Percentiles rank a stretch among this genome's conserved stretches.
Conservation (phyloP, 208 protist species). For the Crithidia sp. region DNA sequence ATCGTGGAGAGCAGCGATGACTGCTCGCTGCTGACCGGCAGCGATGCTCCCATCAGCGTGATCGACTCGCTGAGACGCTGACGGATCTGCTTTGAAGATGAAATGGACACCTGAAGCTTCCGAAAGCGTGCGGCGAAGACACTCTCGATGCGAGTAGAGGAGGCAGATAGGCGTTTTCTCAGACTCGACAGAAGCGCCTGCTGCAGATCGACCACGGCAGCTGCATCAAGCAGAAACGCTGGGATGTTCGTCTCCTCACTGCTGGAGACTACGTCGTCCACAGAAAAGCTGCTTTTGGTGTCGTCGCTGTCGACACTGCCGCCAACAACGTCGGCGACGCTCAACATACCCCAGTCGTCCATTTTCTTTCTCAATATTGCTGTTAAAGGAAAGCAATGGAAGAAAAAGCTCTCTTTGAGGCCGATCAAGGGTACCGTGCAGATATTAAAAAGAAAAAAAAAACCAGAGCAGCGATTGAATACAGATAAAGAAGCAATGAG, state of each 20-base stretch:
- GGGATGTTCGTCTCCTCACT: neutral
- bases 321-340: conserved; percentile 61
- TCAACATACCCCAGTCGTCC: conserved; percentile 78
- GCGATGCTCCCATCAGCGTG: conserved; percentile 47
- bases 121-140: conserved; percentile 30
- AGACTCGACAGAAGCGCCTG: conserved; percentile 9
- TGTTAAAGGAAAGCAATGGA: neutral
- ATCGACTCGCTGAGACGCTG: conserved; percentile 49
- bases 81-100: conserved; percentile 53
- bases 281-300: neutral
- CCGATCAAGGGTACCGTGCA: neutral
- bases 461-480: neutral
- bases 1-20: conserved; percentile 42
- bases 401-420: neutral
- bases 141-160: conserved; percentile 30
- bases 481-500: too few species aligned
- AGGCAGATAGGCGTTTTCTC: neutral
- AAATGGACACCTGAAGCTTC: conserved; percentile 26
- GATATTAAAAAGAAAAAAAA: neutral
- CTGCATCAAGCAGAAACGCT: conserved; percentile 9
- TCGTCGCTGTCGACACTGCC: conserved; percentile 43
- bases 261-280: neutral
- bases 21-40: conserved; percentile 28
- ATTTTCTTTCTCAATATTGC: neutral
- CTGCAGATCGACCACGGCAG: conserved; percentile 6